Evolutionary conservation across 2,329 filamentous ascomycete species (phyloP).

Genomic region (Macrophomina tecta): DNA sequence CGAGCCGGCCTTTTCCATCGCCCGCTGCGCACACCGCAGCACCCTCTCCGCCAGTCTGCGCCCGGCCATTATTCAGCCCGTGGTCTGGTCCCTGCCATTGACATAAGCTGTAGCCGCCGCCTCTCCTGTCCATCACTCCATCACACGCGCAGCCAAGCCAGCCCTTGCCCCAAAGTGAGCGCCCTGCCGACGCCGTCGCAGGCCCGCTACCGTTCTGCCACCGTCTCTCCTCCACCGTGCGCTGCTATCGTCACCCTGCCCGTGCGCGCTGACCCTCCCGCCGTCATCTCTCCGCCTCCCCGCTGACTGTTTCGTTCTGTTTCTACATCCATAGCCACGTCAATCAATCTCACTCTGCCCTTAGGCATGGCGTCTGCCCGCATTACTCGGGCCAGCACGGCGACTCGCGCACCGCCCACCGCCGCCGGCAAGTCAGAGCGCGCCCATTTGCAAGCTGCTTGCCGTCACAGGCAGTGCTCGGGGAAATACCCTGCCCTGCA

Average conservation of each 20-base stretch:
- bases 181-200: constrained; percentile 1
- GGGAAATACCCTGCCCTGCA: constrained; percentile 27
- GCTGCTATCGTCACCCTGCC: not conserved
- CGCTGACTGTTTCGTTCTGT: constrained; percentile 23
- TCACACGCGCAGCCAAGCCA: constrained; percentile 18
- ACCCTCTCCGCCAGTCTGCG: constrained; percentile 13
- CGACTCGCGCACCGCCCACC: not conserved
- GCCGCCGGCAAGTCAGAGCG: constrained; percentile 23
- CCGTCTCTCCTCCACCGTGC: not conserved
- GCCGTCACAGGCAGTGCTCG: constrained; percentile 20
- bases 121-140: constrained; percentile 26
- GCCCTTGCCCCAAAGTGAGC: constrained; percentile 19
- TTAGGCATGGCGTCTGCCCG: constrained; percentile 5
- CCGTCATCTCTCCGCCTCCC: constrained; percentile 7
- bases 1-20: not conserved
- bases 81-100: constrained; percentile 12
- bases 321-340: constrained; percentile 9
- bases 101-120: constrained; percentile 17
- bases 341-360: constrained; percentile 20
- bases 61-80: constrained; percentile 11
- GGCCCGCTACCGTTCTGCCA: not conserved
- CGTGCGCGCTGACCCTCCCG: not conserved
- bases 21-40: constrained; percentile 6
- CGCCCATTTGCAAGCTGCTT: constrained; percentile 22
- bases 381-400: not conserved